A percentile compares a stretch with the other conserved stretches of the same genome.
Conservation (phyloP, 1,139 yeast species). For the Lodderomyces pseudojiufengensis region DNA sequence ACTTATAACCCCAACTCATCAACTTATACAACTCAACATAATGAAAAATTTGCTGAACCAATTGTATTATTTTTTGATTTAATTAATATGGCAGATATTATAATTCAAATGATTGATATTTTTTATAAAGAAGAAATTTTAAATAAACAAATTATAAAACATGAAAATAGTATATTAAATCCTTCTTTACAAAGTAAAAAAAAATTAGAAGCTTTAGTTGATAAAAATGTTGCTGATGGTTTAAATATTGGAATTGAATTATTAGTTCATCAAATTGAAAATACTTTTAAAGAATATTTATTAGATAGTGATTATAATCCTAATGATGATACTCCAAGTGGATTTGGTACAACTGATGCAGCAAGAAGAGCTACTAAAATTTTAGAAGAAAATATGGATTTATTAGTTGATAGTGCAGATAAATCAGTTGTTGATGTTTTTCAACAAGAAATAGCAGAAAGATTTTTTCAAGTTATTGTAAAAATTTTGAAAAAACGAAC, state of each 20-base stretch:
- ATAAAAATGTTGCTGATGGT: slow-evolving; percentile 89
- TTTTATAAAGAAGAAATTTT: slow-evolving; percentile 86
- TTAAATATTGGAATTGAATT: slow-evolving; percentile 87
- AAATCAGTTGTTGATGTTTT: slow-evolving; percentile 86
- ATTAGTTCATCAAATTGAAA: slow-evolving; percentile 68
- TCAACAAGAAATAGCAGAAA: slow-evolving; percentile 88
- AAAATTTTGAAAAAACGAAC: slow-evolving; percentile 66
- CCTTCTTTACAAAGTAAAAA: slow-evolving; percentile 80
- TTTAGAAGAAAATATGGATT: slow-evolving; percentile 67
- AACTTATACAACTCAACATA: slow-evolving; percentile 11
- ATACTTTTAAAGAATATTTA: slow-evolving; percentile 26
- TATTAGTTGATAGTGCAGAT: slow-evolving; percentile 81
- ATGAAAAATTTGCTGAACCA: slow-evolving; percentile 60
- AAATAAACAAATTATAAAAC: slow-evolving; percentile 55
- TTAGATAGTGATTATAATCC: slow-evolving; percentile 36
- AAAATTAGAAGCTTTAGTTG: slow-evolving; percentile 74
- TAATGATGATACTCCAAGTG: slow-evolving; percentile 12
- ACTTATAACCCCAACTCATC: slow-evolving; percentile 59
- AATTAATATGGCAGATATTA: slow-evolving; percentile 87
- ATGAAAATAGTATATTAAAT: slow-evolving; percentile 72
- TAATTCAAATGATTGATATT: slow-evolving; percentile 88
- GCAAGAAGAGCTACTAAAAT: slow-evolving; percentile 61
- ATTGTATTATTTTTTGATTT: slow-evolving; percentile 82
- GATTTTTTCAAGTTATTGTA: slow-evolving; percentile 75
- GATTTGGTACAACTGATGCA: slow-evolving; percentile 64